A percentile compares a stretch with the other conserved stretches of the same genome.
Evolutionary conservation across 495 filamentous ascomycete species (phyloP).

Genomic region (Evansstolkia leycettana): DNA sequence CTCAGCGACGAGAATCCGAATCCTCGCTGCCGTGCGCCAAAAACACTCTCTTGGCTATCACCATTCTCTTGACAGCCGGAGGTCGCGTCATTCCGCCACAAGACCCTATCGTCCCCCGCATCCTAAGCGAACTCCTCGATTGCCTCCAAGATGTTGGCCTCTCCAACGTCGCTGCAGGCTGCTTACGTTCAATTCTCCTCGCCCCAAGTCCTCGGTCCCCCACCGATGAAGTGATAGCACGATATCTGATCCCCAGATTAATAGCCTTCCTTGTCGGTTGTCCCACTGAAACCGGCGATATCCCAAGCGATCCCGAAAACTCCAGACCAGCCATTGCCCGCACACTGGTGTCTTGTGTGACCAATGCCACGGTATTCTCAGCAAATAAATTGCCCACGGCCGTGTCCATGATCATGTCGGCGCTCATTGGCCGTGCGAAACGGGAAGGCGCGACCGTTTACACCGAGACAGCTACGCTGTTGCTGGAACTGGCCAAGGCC

Average conservation of each 20-base stretch:
- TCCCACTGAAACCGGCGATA: slow-evolving; percentile 36
- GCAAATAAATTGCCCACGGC: slow-evolving; percentile 42
- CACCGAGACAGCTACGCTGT: slow-evolving; percentile 56
- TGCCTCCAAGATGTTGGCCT: slow-evolving; percentile 69
- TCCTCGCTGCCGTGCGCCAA: slow-evolving; percentile 78
- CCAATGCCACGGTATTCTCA: slow-evolving; percentile 34
- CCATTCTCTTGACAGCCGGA: slow-evolving; percentile 77
- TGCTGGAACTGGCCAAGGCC: slow-evolving; percentile 70
- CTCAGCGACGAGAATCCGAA: slow-evolving; percentile 74
- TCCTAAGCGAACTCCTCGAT: slow-evolving; percentile 68
- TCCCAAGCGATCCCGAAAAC: slow-evolving; percentile 60
- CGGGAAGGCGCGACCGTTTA: slow-evolving; percentile 36
- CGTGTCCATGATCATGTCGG: slow-evolving; percentile 63
- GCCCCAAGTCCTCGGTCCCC: slow-evolving; percentile 47
- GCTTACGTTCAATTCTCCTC: slow-evolving; percentile 71
- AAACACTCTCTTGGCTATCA: slow-evolving; percentile 77
- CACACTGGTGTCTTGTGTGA: slow-evolving; percentile 57
- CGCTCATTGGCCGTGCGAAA: slow-evolving; percentile 62
- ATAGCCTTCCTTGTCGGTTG: slow-evolving; percentile 60
- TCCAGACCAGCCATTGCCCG: slow-evolving; percentile 57
- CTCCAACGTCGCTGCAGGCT: slow-evolving; percentile 78
- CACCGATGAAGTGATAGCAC: slow-evolving; percentile 60
- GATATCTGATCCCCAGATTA: slow-evolving; percentile 64
- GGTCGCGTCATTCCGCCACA: slow-evolving; percentile 56
- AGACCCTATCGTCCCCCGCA: slow-evolving; percentile 56